phyloP scores from a whole-genome alignment of 148 eudicot genomes.

The Fagopyrum homotropicum region DNA sequence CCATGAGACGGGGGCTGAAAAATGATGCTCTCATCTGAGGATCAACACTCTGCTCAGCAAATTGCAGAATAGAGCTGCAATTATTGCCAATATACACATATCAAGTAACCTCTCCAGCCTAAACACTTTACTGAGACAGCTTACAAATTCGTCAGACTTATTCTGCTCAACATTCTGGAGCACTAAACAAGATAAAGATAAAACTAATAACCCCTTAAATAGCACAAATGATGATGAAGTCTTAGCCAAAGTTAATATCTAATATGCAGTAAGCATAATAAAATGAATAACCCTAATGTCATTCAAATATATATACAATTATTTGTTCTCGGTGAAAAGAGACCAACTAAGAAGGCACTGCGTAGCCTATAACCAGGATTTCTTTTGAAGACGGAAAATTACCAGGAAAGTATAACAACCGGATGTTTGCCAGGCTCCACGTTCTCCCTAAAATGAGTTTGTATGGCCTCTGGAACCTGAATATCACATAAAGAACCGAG shows the following conservation, averaged over 20 bases:
- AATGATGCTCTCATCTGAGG: slow-evolving; percentile 65
- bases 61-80: slow-evolving; percentile 73
- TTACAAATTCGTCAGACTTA: neutral
- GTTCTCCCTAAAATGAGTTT: slow-evolving; percentile 42
- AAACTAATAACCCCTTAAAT: neutral
- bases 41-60: slow-evolving; percentile 79
- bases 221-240: neutral
- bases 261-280: neutral
- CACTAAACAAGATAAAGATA: neutral
- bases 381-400: slow-evolving; percentile 9
- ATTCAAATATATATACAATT: neutral
- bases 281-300: neutral
- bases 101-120: neutral
- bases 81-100: neutral
- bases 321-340: neutral
- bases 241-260: neutral
- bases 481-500: slow-evolving; percentile 11
- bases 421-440: slow-evolving; percentile 80
- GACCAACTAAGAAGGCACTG: neutral
- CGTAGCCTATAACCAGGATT: neutral
- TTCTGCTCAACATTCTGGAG: slow-evolving; percentile 4
- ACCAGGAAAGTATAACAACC: slow-evolving; percentile 73
- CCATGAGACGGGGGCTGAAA: slow-evolving; percentile 99
- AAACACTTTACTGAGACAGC: neutral
- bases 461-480: slow-evolving; percentile 81